A percentile compares a stretch with the other conserved stretches of the same genome.
Conservation (phyloP, 139 green algal genomes). For the Chlamydomonas sp. region DNA sequence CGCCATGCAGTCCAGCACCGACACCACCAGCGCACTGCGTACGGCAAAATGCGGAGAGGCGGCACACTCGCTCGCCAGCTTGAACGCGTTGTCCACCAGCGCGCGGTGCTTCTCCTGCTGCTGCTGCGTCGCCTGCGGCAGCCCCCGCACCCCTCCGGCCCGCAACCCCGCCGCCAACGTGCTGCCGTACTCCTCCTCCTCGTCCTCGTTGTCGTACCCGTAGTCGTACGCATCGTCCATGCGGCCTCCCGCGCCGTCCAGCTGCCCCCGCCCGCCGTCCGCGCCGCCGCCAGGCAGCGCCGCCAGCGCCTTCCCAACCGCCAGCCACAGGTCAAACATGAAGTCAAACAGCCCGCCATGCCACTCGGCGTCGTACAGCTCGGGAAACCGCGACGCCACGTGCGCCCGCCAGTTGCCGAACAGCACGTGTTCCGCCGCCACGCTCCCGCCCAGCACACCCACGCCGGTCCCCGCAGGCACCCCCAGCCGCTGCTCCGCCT, state of each 20-base stretch:
- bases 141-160: too few relatives aligned
- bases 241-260: too few relatives aligned
- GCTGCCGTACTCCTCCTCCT: too few relatives aligned
- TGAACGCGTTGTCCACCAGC: conserved; percentile 7
- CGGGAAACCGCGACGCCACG: conserved; percentile 8
- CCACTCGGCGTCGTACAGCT: conserved; percentile 48
- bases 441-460: too few relatives aligned
- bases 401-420: conserved; percentile 18
- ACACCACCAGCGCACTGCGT: conserved; percentile 1
- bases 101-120: too few relatives aligned
- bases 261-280: not conserved
- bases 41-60: not conserved
- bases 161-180: too few relatives aligned
- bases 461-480: not conserved
- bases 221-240: too few relatives aligned
- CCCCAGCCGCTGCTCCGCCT: not conserved
- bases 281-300: not conserved
- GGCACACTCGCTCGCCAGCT: not conserved
- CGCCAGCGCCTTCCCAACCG: conserved; percentile 30
- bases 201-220: too few relatives aligned
- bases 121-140: too few relatives aligned
- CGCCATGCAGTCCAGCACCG: conserved; percentile 31
- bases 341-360: conserved; percentile 45
- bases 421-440: not conserved
- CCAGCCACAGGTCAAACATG: conserved; percentile 43